Percentiles rank a stretch among this genome's conserved stretches.
phyloP scores from a whole-genome alignment of 106 monocot species.

The Allium sativum region DNA sequence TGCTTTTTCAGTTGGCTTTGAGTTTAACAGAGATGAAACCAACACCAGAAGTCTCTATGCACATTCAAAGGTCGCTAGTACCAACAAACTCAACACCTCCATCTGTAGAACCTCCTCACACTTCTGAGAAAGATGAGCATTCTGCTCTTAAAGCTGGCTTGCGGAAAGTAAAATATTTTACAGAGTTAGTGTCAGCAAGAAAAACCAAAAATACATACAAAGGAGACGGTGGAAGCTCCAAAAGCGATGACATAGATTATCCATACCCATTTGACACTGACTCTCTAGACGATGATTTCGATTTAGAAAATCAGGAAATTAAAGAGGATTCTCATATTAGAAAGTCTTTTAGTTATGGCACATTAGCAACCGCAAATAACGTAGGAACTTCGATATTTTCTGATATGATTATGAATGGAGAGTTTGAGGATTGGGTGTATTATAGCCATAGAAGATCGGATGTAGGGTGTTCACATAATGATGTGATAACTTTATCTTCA shows the following conservation, averaged over 20 bases:
- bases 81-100: conserved; percentile 29
- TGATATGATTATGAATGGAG: conserved; percentile 11
- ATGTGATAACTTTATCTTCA: conserved; percentile 22
- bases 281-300: conserved; percentile 43
- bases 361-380: conserved; percentile 51
- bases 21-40: conserved; percentile 51
- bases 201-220: conserved; percentile 32
- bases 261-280: conserved; percentile 46
- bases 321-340: conserved; percentile 35
- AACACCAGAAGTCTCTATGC: conserved; percentile 36
- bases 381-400: conserved; percentile 8
- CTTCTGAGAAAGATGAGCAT: conserved; percentile 47
- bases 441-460: conserved; percentile 36
- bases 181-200: conserved; percentile 46
- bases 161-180: conserved; percentile 71
- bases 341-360: conserved; percentile 89
- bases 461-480: conserved; percentile 19
- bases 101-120: conserved; percentile 9
- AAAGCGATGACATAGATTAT: conserved; percentile 47
- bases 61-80: conserved; percentile 21
- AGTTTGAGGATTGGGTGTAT: conserved; percentile 36
- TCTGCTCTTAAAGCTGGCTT: conserved; percentile 78
- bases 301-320: conserved; percentile 26
- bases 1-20: conserved; percentile 49
- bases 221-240: conserved; percentile 57